Base-by-base conservation (phyloP, 192 early-diverging fungal genomes). In the Entomortierella lignicola region DNA sequence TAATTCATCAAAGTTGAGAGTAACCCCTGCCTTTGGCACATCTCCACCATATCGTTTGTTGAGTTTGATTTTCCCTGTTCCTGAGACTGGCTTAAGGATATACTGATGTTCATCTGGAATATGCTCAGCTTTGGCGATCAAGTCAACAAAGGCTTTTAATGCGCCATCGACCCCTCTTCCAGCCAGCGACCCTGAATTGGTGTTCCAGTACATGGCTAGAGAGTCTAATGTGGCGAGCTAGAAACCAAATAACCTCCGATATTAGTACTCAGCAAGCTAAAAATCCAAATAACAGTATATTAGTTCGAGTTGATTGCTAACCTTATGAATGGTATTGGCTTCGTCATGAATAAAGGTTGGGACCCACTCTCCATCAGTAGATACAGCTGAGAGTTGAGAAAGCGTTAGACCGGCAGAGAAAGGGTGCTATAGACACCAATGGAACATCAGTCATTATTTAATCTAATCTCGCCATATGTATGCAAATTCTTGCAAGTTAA, bases 401-500 rank as follows among this genome's bases (percentile, higher is more conserved):
- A 99, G 82, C 0, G 97, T 98, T 29, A 97, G 73, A 17, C 98
- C 98, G 18, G 94, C 88, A 0, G 94, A 92, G 82, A 99, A 94
- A 57, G 92, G 91, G 42, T 92, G 90, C 73, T 84, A 60, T 26
- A 57, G 20, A 47, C 17, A 47, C 15, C 44, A 15, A 15, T 4
- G 44, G 20, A 20, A 47, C n/a, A 47, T 12, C 2, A 4, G 20
- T 47, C 4, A 20, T 20, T 7, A 57, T 4, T 26, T 3, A 3
- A 5, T 54, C 3, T 26, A 8, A 15, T 29, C 52, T 17, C 2
- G 26, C 1, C 15, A 32, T 31, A 32, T 34, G 12, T 1, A 32
- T 13, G 11, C 5, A 34, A 4, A 57, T 18, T 5, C 18, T 57
- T 41, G 39, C 2, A 60, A 52, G 71, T 53, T 48, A 54, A 54